phyloP scores from a whole-genome alignment of 2,329 filamentous ascomycete species.

The Aspergillus sp. region DNA sequence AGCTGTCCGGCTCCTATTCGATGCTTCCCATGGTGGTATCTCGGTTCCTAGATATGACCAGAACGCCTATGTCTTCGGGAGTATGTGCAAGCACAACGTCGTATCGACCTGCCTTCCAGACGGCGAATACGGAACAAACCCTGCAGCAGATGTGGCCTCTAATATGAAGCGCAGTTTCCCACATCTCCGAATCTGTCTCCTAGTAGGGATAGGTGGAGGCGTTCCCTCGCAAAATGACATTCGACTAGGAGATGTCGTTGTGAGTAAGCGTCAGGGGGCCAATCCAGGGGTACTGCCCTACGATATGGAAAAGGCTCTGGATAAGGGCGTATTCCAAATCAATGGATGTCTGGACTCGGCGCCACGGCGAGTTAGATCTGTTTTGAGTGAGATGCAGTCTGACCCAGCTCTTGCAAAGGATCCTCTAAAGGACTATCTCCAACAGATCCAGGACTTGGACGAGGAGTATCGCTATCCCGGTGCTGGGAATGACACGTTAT shows the following conservation, averaged over 20 bases:
- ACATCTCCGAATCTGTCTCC: constrained; percentile 20
- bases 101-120: constrained; percentile 24
- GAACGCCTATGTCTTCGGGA: constrained; percentile 28
- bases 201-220: constrained; percentile 30
- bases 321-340: background rate
- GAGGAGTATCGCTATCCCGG: background rate
- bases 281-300: background rate
- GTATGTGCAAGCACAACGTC: constrained; percentile 26
- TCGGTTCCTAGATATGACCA: constrained; percentile 11
- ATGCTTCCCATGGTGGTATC: constrained; percentile 17
- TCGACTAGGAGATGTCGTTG: constrained; percentile 29
- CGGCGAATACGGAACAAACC: constrained; percentile 24
- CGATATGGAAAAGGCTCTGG: background rate
- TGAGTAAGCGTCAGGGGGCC: constrained; percentile 12
- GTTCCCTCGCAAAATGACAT: constrained; percentile 23
- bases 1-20: constrained; percentile 27
- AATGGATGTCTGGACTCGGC: background rate
- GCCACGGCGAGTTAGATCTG: background rate
- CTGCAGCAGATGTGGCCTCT: constrained; percentile 19
- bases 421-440: background rate
- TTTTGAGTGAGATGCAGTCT: background rate
- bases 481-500: background rate
- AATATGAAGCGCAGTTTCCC: constrained; percentile 26
- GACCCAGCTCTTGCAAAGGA: background rate
- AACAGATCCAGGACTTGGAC: background rate